These are phyloP conservation scores for Carex sylvatica DNA, from an alignment of 202 grass and related monocot species.

Conservation along the genomic window DNA sequence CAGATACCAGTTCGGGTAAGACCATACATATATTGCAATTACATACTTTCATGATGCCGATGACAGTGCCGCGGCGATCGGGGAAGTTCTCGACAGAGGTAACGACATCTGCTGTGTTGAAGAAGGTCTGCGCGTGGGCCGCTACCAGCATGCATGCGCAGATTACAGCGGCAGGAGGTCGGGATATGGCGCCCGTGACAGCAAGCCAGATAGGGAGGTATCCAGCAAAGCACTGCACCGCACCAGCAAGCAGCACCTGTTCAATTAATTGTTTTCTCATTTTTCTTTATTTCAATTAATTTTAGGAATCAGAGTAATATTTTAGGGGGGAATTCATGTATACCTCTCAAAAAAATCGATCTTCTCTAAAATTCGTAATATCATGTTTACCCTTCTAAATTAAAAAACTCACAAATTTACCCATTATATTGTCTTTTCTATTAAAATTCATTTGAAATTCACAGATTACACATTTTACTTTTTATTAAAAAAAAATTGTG, in stretches of 20 bases:
- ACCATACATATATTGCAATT: not conserved
- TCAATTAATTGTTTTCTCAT: not conserved
- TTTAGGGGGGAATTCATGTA: no score
- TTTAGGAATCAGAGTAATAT: no score
- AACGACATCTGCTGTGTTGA: constrained; percentile 76
- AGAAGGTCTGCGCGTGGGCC: constrained; percentile 88
- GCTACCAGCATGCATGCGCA: constrained; percentile 86
- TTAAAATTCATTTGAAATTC: no score
- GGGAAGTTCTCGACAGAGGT: constrained; percentile 86
- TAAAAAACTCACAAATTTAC: no score
- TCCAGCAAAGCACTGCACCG: constrained; percentile 45
- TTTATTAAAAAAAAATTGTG: no score
- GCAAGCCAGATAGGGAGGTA: constrained; percentile 86
- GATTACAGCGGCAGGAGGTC: constrained; percentile 40
- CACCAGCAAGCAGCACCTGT: constrained; percentile 45
- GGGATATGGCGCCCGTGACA: constrained; percentile 41
- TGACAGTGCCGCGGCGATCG: constrained; percentile 72
- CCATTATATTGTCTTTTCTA: no score
- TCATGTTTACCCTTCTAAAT: no score
- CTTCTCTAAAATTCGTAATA: no score
- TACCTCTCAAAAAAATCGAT: no score
- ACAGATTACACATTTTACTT: no score
- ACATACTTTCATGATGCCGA: constrained; percentile 92
- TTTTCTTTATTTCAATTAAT: no score
- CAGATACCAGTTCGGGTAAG: no score